Evolutionary conservation across 768 basidiomycete species (phyloP).

Genomic region (Crepidotus variabilis): DNA sequence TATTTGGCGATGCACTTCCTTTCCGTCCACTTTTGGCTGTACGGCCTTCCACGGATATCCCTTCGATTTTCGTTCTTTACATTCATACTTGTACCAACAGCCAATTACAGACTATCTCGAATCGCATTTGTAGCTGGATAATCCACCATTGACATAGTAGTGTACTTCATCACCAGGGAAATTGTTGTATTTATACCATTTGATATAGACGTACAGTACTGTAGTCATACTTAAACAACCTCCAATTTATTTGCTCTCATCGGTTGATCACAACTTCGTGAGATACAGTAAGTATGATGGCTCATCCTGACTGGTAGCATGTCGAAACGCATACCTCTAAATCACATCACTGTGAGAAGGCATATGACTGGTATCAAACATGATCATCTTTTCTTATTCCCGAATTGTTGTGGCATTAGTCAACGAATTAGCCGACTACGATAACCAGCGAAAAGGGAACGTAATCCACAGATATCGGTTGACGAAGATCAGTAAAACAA

Average conservation of each 20-base stretch:
- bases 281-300: too few species aligned
- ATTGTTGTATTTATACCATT: background rate
- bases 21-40: background rate
- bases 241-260: too few species aligned
- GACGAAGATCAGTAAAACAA: background rate
- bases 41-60: background rate
- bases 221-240: background rate
- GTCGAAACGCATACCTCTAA: too few species aligned
- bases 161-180: background rate
- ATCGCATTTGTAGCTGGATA: background rate
- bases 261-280: too few species aligned
- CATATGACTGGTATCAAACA: too few species aligned
- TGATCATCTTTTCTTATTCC: too few species aligned
- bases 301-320: too few species aligned
- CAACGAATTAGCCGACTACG: background rate
- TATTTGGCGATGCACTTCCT: too few species aligned
- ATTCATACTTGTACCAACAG: background rate
- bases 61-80: background rate
- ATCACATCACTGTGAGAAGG: too few species aligned
- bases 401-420: background rate
- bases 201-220: background rate
- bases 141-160: background rate
- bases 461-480: background rate
- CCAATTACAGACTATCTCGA: background rate
- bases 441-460: background rate